Percentiles rank a stretch among this genome's conserved stretches.
Conservation (phyloP, 495 filamentous ascomycete genomes). For the Niebla homalea region DNA sequence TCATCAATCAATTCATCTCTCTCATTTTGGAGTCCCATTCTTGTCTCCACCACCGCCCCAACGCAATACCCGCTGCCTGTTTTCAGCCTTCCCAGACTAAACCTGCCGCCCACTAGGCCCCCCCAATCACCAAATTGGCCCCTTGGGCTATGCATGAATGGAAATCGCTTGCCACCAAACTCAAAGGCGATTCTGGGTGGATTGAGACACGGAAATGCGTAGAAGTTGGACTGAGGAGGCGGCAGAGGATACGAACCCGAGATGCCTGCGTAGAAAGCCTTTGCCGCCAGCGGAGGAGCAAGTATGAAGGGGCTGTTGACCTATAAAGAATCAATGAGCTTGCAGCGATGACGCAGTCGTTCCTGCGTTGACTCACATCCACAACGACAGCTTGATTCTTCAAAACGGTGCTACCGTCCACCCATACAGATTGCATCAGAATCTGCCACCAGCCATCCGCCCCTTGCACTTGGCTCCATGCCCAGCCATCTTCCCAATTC, state of each 20-base stretch:
- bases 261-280: constrained; percentile 23
- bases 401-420: constrained; percentile 16
- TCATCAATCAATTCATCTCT: constrained; percentile 12
- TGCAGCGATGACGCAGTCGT: not conserved
- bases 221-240: constrained; percentile 20
- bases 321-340: constrained; percentile 1
- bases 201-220: constrained; percentile 24
- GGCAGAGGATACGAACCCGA: constrained; percentile 20
- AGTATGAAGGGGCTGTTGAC: constrained; percentile 26
- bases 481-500: constrained; percentile 18
- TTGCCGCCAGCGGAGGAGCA: constrained; percentile 23
- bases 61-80: constrained; percentile 25
- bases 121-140: constrained; percentile 9
- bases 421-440: constrained; percentile 24
- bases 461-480: constrained; percentile 21
- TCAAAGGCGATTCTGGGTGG: constrained; percentile 21
- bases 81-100: constrained; percentile 22
- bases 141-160: constrained; percentile 16
- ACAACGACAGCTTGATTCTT: constrained; percentile 24
- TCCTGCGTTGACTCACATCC: constrained; percentile 13
- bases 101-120: constrained; percentile 19
- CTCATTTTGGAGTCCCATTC: constrained; percentile 19
- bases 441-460: constrained; percentile 27
- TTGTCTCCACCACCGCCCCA: constrained; percentile 23
- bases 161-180: constrained; percentile 16